Conservation (phyloP, 495 filamentous ascomycete genomes). For the Penicillium simplicissimum region DNA sequence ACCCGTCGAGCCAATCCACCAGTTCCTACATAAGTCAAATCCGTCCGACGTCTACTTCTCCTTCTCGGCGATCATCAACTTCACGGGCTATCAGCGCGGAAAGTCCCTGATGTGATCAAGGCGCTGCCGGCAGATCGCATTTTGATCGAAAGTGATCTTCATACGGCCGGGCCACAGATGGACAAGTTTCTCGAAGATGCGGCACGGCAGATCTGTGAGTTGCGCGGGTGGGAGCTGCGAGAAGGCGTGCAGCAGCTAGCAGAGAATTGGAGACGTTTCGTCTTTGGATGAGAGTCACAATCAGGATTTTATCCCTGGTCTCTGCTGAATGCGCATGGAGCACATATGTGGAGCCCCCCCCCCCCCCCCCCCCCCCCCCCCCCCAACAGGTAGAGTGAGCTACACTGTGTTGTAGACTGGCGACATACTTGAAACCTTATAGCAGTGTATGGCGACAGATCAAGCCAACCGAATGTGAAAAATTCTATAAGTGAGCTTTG, state of each 20-base stretch:
- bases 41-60: conserved; percentile 84
- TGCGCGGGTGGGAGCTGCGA: conserved; percentile 76
- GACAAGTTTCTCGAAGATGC: conserved; percentile 75
- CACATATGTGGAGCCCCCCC: neutral
- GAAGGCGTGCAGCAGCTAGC: conserved; percentile 69
- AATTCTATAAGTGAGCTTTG: neutral
- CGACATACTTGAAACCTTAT: neutral
- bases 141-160: conserved; percentile 87
- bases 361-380: too few relatives aligned
- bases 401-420: neutral
- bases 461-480: neutral
- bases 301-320: neutral
- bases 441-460: neutral
- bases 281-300: conserved; percentile 56
- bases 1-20: conserved; percentile 68
- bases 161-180: conserved; percentile 81
- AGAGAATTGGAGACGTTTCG: conserved; percentile 78
- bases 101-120: conserved; percentile 65
- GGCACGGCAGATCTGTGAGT: conserved; percentile 66
- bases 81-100: conserved; percentile 57
- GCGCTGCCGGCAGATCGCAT: conserved; percentile 74
- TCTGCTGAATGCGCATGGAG: neutral
- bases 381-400: too few relatives aligned
- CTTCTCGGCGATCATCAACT: conserved; percentile 83
- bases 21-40: conserved; percentile 73